Evolutionary conservation across 2,329 filamentous ascomycete species (phyloP).

Genomic region (Pseudocercospora eumusae): DNA sequence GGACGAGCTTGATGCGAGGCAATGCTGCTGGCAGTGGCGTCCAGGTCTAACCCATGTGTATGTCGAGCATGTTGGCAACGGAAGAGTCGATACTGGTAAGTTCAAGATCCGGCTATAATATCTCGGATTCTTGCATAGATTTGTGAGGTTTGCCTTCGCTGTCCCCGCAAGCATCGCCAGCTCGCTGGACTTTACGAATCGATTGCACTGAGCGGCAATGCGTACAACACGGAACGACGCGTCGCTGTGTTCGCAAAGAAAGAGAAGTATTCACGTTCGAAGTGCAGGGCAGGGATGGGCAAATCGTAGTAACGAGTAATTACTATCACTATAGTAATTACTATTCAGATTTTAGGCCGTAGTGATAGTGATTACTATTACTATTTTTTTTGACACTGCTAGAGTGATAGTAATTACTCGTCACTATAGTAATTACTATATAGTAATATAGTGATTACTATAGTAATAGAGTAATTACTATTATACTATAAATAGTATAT

Average conservation of each 20-base stretch:
- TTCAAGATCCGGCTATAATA: constrained; percentile 5
- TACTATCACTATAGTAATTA: no score
- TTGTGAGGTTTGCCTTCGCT: constrained; percentile 17
- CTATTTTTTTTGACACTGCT: no score
- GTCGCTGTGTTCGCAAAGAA: background rate
- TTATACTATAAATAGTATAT: no score
- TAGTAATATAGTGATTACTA: no score
- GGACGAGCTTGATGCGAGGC: constrained; percentile 50
- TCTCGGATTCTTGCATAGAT: constrained; percentile 11
- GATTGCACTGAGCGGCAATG: background rate
- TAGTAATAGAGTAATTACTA: no score
- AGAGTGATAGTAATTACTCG: no score
- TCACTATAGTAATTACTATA: no score
- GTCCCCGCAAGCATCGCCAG: constrained; percentile 24
- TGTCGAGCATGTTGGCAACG: background rate
- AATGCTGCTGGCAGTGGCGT: constrained; percentile 1
- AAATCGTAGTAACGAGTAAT: no score
- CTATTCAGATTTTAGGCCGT: no score
- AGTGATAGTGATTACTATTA: no score
- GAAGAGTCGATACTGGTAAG: background rate
- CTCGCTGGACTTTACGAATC: background rate
- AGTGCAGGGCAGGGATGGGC: no score
- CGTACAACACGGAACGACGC: background rate
- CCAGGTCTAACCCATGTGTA: constrained; percentile 1
- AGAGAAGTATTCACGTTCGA: background rate